phyloP scores from a whole-genome alignment of 768 basidiomycete species.

The Chalciporus pseudorubinellus region DNA sequence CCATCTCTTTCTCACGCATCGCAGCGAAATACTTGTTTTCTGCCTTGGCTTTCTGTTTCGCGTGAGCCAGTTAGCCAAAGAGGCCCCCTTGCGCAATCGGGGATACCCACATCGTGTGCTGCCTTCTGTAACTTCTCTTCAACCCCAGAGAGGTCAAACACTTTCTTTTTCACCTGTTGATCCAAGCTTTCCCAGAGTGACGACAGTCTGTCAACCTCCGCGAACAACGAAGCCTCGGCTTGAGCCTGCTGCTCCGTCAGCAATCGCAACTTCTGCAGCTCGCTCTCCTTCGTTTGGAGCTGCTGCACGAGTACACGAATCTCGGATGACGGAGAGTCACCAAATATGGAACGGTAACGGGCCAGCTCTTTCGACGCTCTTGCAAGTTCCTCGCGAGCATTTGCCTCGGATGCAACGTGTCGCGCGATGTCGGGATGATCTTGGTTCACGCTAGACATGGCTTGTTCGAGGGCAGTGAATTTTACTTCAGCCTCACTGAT shows the following conservation, averaged over 20 bases:
- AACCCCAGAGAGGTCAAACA: slow-evolving; percentile 71
- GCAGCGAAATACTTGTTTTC: slow-evolving; percentile 93
- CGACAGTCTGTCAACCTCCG: slow-evolving; percentile 83
- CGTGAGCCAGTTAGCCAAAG: neutral
- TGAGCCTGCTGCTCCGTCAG: slow-evolving; percentile 60
- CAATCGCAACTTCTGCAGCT: slow-evolving; percentile 59
- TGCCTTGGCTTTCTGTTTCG: slow-evolving; percentile 82
- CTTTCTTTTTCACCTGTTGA: slow-evolving; percentile 76
- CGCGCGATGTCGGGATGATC: slow-evolving; percentile 53
- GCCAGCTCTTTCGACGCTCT: slow-evolving; percentile 48
- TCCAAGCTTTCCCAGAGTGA: slow-evolving; percentile 85
- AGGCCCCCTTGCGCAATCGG: neutral
- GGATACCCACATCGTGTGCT: slow-evolving; percentile 60
- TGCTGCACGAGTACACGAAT: slow-evolving; percentile 47
- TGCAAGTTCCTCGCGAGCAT: slow-evolving; percentile 48
- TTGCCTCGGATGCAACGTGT: slow-evolving; percentile 49
- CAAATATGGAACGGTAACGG: slow-evolving; percentile 63
- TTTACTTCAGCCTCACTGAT: slow-evolving; percentile 54
- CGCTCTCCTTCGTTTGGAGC: slow-evolving; percentile 66
- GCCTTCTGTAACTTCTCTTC: slow-evolving; percentile 72
- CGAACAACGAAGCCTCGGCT: slow-evolving; percentile 74
- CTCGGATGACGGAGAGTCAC: slow-evolving; percentile 54
- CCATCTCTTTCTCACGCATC: slow-evolving; percentile 85
- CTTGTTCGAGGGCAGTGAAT: slow-evolving; percentile 49
- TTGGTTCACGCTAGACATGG: slow-evolving; percentile 42